Conservation (phyloP, 805 yeast genomes). For the Cyberlindnera petersonii region DNA sequence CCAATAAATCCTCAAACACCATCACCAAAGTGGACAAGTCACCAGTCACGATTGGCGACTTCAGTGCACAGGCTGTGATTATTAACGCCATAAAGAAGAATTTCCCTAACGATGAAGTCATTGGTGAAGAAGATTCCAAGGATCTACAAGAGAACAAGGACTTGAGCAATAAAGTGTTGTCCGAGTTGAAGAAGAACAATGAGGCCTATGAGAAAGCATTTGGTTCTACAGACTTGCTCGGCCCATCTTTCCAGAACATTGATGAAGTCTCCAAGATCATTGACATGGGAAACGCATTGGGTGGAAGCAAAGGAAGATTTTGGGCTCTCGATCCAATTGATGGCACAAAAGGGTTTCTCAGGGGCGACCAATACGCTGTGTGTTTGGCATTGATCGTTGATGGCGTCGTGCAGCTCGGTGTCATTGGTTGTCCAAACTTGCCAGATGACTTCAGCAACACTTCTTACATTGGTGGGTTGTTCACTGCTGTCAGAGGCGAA, state of each 20-base stretch:
- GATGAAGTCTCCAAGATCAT: conserved; percentile 59
- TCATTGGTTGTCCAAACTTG: conserved; percentile 94
- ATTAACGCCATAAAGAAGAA: conserved; percentile 75
- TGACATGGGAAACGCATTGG: conserved; percentile 75
- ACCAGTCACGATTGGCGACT: conserved; percentile 96
- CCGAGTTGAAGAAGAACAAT: conserved; percentile 55
- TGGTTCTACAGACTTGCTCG: conserved; percentile 16
- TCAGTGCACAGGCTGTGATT: conserved; percentile 91
- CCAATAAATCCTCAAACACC: conserved; percentile 45
- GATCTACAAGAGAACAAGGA: conserved; percentile 50
- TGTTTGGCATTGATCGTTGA: conserved; percentile 87
- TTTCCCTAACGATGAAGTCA: conserved; percentile 82
- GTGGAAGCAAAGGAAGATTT: conserved; percentile 75
- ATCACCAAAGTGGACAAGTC: conserved; percentile 79
- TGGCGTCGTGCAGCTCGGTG: conserved; percentile 83
- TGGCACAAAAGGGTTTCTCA: conserved; percentile 93
- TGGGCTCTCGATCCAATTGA: conserved; percentile 99
- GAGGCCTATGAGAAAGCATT: conserved; percentile 33
- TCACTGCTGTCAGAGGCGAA: conserved; percentile 59
- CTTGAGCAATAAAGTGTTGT: conserved; percentile 53
- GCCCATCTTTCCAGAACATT: conserved; percentile 40
- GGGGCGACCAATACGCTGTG: conserved; percentile 97
- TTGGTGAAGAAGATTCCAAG: conserved; percentile 90
- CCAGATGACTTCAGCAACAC: conserved; percentile 37
- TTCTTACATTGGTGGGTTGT: conserved; percentile 63